Evolutionary conservation across 352 stramenopile species (phyloP).

Genomic region (Phytopythium cucurbitacearum): DNA sequence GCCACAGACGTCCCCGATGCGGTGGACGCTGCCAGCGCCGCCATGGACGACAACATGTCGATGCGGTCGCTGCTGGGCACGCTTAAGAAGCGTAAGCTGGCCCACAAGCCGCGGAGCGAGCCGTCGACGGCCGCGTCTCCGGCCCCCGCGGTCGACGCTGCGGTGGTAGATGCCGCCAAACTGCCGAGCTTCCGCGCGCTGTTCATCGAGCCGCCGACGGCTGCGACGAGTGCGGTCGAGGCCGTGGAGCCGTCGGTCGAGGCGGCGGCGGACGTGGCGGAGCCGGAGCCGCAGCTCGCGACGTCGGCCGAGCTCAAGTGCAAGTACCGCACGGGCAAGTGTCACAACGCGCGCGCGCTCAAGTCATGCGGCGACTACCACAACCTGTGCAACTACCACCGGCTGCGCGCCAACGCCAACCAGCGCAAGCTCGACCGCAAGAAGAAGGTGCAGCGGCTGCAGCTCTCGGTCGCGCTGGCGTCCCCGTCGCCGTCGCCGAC

Average conservation of each 20-base stretch:
- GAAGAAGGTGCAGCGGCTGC: conserved; percentile 65
- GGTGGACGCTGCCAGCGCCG: conserved; percentile 11
- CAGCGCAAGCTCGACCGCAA: conserved; percentile 82
- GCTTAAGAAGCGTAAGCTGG: conserved; percentile 56
- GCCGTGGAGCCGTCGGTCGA: too few species aligned
- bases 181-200: conserved; percentile 66
- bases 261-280: too few species aligned
- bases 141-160: conserved; percentile 2
- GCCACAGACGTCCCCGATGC: conserved; percentile 1
- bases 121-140: conserved; percentile 7
- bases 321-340: conserved; percentile 84
- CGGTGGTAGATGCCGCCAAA: conserved; percentile 17
- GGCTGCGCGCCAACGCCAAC: conserved; percentile 73
- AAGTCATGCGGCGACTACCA: conserved; percentile 79
- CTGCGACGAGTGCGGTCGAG: background rate
- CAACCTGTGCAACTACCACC: conserved; percentile 83
- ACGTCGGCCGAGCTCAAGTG: conserved; percentile 52
- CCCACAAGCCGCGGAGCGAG: conserved; percentile 8
- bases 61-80: conserved; percentile 68
- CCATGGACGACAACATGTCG: conserved; percentile 44
- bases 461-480: conserved; percentile 23
- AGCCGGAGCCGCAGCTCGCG: conserved; percentile 4
- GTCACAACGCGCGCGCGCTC: conserved; percentile 58
- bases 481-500: background rate
- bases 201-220: conserved; percentile 25